Evolutionary conservation across 257 asterid species (phyloP).

Genomic region (Capsicum pubescens): DNA sequence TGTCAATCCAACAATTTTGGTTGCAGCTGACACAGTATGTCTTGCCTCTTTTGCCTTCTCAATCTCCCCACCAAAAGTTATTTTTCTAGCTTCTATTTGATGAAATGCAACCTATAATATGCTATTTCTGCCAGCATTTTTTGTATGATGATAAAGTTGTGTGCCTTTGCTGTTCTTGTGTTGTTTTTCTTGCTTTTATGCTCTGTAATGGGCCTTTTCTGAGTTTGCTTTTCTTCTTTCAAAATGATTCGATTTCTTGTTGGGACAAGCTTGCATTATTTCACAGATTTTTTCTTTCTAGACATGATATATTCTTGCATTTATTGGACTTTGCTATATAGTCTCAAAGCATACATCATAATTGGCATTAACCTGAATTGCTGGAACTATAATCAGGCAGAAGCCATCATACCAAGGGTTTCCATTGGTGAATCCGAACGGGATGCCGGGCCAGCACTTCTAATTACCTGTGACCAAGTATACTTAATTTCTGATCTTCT

Average conservation of each 20-base stretch:
- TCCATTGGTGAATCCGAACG: slow-evolving; percentile 53
- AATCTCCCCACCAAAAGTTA: background rate
- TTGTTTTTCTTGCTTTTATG: slow-evolving; percentile 14
- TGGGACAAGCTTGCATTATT: background rate
- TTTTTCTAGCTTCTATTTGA: background rate
- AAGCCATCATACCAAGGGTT: slow-evolving; percentile 67
- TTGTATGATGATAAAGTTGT: background rate
- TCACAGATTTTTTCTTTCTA: background rate
- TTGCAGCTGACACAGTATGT: slow-evolving; percentile 92
- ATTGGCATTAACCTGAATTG: slow-evolving; percentile 41
- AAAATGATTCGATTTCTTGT: background rate
- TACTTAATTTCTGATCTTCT: slow-evolving; percentile 44
- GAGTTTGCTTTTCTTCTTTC: background rate
- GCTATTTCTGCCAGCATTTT: background rate
- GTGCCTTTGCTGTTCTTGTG: background rate
- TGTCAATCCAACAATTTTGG: slow-evolving; percentile 57
- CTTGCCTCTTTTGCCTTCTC: slow-evolving; percentile 34
- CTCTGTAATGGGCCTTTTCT: background rate
- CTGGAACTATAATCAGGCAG: slow-evolving; percentile 69
- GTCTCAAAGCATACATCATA: slow-evolving; percentile 33
- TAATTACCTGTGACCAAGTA: slow-evolving; percentile 97
- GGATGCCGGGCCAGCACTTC: slow-evolving; percentile 76
- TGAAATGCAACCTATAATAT: background rate
- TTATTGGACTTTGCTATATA: slow-evolving; percentile 28
- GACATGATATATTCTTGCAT: background rate